Evolutionary conservation across 192 early-diverging fungal species (phyloP), one percentile per base, ranked within the genome.

Genomic region (Phlyctochytrium arcticum): DNA sequence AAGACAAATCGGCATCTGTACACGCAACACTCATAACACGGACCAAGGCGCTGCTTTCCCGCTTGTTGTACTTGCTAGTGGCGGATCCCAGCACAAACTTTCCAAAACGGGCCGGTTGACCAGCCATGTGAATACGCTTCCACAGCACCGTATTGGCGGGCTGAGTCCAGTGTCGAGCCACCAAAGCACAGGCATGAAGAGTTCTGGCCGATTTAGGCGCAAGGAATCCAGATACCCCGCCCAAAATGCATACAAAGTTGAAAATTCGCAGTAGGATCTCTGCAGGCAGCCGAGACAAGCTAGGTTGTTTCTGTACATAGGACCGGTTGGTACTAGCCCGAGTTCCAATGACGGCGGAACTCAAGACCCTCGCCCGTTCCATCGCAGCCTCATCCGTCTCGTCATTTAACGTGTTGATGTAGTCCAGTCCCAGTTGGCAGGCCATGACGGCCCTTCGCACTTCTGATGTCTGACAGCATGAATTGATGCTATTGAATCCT

Each of bases 201-300:
- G 67, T 69, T 29, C 46, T 27, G 6, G 31, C 19, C 19, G 58
- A 57, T 23, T 21, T 33, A 9, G 60, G 34, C 12, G 53, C 10
- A 10, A 36, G 19, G 27, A 32, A 32, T 2, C 50, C 48, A 19
- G 21, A 34, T 9, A 12, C 17, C 27, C 48, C 48, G 9, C 21
- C 29, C 9, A 8, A 10, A 9, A 17, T 24, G 26, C 58, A 42
- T 8, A 44, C 48, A 47, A 62, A 69, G 12, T 30, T 48, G 50
- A 69, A 69, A n/a, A 69, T 48, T 6, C 67, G 58, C 24, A 62
- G 31, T 19, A 69, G 51, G 36, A 69, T 61, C 53, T 69, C 67
- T 4, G 48, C 50, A 26, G 67, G 67, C 35, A 69, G 57, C 0
- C 48, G 65, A n/a, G n/a, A n/a, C n/a, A n/a, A n/a, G n/a, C n/a